These are phyloP conservation scores for Elsinoe arachidis DNA, from an alignment of 2,329 filamentous ascomycete species.

Conservation along the genomic window DNA sequence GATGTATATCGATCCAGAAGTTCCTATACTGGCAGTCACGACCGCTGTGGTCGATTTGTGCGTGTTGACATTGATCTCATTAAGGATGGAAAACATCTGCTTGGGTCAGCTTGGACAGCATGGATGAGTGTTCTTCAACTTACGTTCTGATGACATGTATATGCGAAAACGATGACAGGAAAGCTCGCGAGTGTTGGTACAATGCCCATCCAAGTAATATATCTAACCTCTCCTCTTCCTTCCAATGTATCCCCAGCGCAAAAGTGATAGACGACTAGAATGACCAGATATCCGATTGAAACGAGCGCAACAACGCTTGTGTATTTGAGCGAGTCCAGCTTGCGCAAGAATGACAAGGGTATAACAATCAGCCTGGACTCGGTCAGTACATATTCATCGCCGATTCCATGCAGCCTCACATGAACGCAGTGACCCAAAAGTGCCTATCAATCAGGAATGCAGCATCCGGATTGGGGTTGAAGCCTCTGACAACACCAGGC, in stretches of 20 bases:
- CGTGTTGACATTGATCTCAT: conserved; percentile 82
- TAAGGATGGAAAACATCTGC: conserved; percentile 97
- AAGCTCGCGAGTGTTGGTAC: conserved; percentile 74
- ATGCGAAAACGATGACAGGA: conserved; percentile 96
- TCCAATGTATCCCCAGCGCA: conserved; percentile 64
- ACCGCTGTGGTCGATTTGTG: conserved; percentile 71
- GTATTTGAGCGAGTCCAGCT: conserved; percentile 93
- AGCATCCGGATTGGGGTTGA: conserved; percentile 52
- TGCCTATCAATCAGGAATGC: conserved; percentile 78
- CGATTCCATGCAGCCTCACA: conserved; percentile 45
- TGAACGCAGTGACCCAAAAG: conserved; percentile 97
- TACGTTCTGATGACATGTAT: conserved; percentile 97
- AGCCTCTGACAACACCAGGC: conserved; percentile 83
- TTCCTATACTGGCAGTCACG: conserved; percentile 74
- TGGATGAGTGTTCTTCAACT: conserved; percentile 23
- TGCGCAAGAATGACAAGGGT: conserved; percentile 81
- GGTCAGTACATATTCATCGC: conserved; percentile 17
- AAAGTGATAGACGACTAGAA: conserved; percentile 91
- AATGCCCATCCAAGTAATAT: conserved; percentile 70
- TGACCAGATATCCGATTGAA: conserved; percentile 87
- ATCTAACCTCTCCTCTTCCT: conserved; percentile 63
- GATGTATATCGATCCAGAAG: conserved; percentile 77
- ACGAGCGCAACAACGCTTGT: conserved; percentile 85
- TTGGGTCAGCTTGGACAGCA: conserved; percentile 14
- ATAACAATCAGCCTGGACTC: conserved; percentile 70